Base-by-base conservation (phyloP, 78 protist species). In the Polysphondylium violaceum region DNA sequence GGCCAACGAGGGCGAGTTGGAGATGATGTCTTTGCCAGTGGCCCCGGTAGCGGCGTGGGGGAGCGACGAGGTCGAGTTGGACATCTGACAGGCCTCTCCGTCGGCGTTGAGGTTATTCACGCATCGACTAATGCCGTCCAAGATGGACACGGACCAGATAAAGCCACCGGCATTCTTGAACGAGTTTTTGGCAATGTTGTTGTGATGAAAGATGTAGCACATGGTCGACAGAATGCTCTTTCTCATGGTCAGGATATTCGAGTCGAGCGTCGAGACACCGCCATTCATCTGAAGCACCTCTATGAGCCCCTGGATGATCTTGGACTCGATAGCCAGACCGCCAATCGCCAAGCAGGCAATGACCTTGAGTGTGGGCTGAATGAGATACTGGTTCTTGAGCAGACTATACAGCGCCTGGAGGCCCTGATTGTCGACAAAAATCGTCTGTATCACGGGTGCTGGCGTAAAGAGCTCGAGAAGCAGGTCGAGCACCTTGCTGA, bases 151-250 rank as follows among this genome's bases (percentile, higher is more conserved):
- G 21, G 86, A 78, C 94, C 94, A 88, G 33, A 69, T 88, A 11
- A 88, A 88, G 16, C 94, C 94, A 44, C 76, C 69, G 2, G 83
- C 55, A n/a, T 9, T 21, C 23, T 36, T 88, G 53, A 88, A 88
- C 14, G 94, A 71, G 8, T 38, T 72, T 35, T 88, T 88, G 6
- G 87, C 55, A 59, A 64, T 36, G n/a, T 67, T n/a, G 51, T 88
- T 88, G 31, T 88, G 74, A 40, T 69, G 79, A 68, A 88, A 88
- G 8, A 88, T 88, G 38, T 67, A 88, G 25, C 94, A 88, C 87
- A 88, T 69, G 25, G 87, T 60, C 2, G 94, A 74, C 1, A 88
- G 31, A 4, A 88, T 88, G 64, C 75, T 43, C 69, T 88, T 88
- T 31, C 94, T 38, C 78, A 67, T 61, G 11, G 87, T 64, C 6